Percentiles rank a stretch among this genome's conserved stretches.
phyloP scores from a whole-genome alignment of 768 basidiomycete genomes.

The Serendipita vermifera region DNA sequence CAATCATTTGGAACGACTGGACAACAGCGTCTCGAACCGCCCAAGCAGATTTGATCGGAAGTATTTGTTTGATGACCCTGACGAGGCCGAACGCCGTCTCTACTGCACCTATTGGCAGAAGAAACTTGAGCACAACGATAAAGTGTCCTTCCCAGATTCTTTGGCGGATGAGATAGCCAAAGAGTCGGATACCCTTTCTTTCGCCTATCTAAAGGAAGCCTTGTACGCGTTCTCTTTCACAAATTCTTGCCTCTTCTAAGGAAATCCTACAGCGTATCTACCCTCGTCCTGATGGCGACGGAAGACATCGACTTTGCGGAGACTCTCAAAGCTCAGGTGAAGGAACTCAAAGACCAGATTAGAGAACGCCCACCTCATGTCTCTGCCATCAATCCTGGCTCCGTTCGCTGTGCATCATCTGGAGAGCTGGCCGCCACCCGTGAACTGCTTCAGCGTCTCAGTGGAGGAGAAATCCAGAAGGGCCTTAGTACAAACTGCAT shows the following conservation, averaged over 20 bases:
- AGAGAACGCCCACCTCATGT: neutral
- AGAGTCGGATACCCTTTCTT: constrained; percentile 56
- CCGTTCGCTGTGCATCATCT: neutral
- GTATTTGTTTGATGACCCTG: constrained; percentile 73
- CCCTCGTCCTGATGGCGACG: constrained; percentile 51
- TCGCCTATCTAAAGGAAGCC: constrained; percentile 80
- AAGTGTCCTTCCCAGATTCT: constrained; percentile 52
- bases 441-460: neutral
- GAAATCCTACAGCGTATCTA: constrained; percentile 43
- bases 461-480: neutral
- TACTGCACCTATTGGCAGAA: constrained; percentile 73
- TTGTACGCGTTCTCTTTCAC: constrained; percentile 41
- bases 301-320: constrained; percentile 34
- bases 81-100: constrained; percentile 44
- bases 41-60: constrained; percentile 81
- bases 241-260: neutral
- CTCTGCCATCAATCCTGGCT: neutral
- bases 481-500: neutral
- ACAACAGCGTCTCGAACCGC: constrained; percentile 59
- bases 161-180: constrained; percentile 48
- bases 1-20: constrained; percentile 71
- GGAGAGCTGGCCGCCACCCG: neutral
- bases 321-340: constrained; percentile 29
- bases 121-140: constrained; percentile 51
- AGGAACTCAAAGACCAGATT: constrained; percentile 44